A percentile compares a stretch with the other conserved stretches of the same genome.
These are phyloP conservation scores for Noccaea bulbosa DNA, from an alignment of 345 rosid genomes.

Conservation along the genomic window DNA sequence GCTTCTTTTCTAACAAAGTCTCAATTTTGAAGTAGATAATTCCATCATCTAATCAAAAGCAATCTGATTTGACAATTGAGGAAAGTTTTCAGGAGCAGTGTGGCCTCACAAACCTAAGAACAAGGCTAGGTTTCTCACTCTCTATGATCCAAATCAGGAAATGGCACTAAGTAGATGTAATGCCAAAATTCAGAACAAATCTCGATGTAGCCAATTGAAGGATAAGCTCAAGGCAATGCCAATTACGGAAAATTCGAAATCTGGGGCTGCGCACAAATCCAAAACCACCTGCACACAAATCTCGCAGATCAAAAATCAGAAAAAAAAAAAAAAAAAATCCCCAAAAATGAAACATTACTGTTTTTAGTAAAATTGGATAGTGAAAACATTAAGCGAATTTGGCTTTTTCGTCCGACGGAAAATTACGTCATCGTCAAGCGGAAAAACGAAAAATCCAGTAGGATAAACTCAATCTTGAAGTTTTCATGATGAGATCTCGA, in stretches of 20 bases:
- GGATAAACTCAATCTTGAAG: constrained; percentile 25
- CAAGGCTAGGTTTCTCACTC: constrained; percentile 32
- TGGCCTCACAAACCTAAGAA: neutral
- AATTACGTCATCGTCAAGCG: constrained; percentile 14
- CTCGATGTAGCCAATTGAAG: constrained; percentile 28
- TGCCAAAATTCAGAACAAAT: constrained; percentile 30
- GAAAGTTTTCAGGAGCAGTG: constrained; percentile 20
- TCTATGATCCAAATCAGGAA: constrained; percentile 41
- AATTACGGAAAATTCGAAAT: constrained; percentile 26
- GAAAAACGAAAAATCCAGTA: constrained; percentile 9
- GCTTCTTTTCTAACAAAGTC: constrained; percentile 46
- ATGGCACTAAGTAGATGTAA: constrained; percentile 23
- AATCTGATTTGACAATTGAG: constrained; percentile 13
- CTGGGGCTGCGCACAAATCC: constrained; percentile 30
- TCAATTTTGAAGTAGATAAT: constrained; percentile 39
- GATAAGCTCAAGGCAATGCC: constrained; percentile 37
- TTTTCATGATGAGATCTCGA: constrained; percentile 43
- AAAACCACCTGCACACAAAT: constrained; percentile 49
- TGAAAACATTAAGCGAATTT: constrained; percentile 11
- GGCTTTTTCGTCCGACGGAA: constrained; percentile 5
- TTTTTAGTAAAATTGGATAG: constrained; percentile 21
- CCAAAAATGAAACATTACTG: constrained; percentile 28
- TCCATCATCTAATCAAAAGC: constrained; percentile 27
- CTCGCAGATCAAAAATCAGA: constrained; percentile 41
- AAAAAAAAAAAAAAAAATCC: neutral